Conservation (phyloP, 108 stramenopile genomes). For the Nitzschia sp. region DNA sequence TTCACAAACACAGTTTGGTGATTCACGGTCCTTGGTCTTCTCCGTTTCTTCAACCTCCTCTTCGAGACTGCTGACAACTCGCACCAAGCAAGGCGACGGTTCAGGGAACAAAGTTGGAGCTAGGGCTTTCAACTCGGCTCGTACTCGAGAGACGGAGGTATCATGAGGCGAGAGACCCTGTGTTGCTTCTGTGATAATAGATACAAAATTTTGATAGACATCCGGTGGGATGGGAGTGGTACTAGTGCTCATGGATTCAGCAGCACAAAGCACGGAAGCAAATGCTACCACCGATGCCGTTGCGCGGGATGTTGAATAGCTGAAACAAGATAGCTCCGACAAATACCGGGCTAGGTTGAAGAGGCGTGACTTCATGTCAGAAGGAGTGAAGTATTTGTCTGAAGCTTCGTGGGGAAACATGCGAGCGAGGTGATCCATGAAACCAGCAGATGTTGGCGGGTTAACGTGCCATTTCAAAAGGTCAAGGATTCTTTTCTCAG, state of each 20-base stretch:
- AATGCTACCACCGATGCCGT: conserved; percentile 60
- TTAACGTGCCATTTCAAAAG: conserved; percentile 54
- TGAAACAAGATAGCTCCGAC: conserved; percentile 55
- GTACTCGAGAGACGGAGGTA: background rate
- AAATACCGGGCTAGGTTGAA: conserved; percentile 50
- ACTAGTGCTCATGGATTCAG: conserved; percentile 37
- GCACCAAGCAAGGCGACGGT: background rate
- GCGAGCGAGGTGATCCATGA: conserved; percentile 35
- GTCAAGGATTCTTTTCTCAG: conserved; percentile 51
- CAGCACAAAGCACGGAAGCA: conserved; percentile 55
- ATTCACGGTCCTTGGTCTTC: background rate
- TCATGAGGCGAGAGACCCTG: background rate
- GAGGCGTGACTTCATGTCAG: conserved; percentile 13
- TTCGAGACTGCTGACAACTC: background rate
- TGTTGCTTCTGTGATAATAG: background rate
- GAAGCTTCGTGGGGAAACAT: conserved; percentile 24
- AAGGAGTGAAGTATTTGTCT: conserved; percentile 7
- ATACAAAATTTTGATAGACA: conserved; percentile 9
- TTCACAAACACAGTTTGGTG: background rate
- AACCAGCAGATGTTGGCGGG: conserved; percentile 50
- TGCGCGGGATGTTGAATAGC: conserved; percentile 29
- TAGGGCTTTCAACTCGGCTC: background rate
- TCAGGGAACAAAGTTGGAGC: background rate
- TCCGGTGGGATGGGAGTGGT: conserved; percentile 3
- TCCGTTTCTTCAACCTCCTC: background rate